phyloP scores from a whole-genome alignment of 352 stramenopile genomes.

The Pythium vanterpoolii region DNA sequence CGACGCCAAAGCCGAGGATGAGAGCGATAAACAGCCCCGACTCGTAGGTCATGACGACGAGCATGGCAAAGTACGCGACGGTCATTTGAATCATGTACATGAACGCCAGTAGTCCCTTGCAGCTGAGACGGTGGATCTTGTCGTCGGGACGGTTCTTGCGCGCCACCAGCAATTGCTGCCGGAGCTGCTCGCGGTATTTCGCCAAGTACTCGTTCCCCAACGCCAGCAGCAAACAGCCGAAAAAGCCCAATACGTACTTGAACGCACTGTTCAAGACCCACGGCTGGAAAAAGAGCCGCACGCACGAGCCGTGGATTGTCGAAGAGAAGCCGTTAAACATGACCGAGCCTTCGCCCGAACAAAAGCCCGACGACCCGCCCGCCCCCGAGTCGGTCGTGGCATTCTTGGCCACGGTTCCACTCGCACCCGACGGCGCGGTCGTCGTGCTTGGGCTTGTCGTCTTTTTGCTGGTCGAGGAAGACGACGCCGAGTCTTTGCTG shows the following conservation, averaged over 20 bases:
- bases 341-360: slow-evolving; percentile 59
- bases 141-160: slow-evolving; percentile 33
- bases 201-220: slow-evolving; percentile 68
- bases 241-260: slow-evolving; percentile 75
- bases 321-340: slow-evolving; percentile 86
- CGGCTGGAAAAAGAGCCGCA: slow-evolving; percentile 72
- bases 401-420: not conserved
- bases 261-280: slow-evolving; percentile 70
- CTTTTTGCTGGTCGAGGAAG: not conserved
- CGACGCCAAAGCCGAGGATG: slow-evolving; percentile 62
- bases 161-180: slow-evolving; percentile 38
- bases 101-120: slow-evolving; percentile 54
- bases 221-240: slow-evolving; percentile 56
- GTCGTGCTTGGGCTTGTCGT: not conserved
- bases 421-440: not conserved
- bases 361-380: slow-evolving; percentile 31
- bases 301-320: slow-evolving; percentile 66
- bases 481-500: not conserved
- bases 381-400: not conserved
- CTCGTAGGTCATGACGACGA: slow-evolving; percentile 84
- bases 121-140: slow-evolving; percentile 57
- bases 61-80: slow-evolving; percentile 80
- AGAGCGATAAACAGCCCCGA: slow-evolving; percentile 69
- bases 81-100: slow-evolving; percentile 84
- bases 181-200: slow-evolving; percentile 47